Base-by-base conservation (phyloP, 2,329 filamentous ascomycete genomes). In the Corinectria fuckeliana region DNA sequence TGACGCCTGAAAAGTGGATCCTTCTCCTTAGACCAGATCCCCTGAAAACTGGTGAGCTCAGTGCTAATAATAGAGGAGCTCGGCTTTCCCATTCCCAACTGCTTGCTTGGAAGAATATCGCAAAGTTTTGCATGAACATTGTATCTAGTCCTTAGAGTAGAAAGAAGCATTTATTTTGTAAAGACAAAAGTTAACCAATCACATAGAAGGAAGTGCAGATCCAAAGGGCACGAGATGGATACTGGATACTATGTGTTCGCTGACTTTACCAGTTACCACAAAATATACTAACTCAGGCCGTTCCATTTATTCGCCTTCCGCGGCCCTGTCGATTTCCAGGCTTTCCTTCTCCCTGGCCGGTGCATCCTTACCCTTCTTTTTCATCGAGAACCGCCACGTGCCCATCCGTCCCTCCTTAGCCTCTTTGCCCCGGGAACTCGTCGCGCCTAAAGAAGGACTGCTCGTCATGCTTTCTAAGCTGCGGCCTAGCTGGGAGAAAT, bases 381-480 rank as follows among this genome's bases (percentile, higher is more conserved):
- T 86, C 70, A 85, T 85, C 41, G 83, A 81, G 71, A 85, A 85
- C 65, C 83, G 80, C 80, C 83, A 85, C 39, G 77, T 77, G 10
- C 77, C 79, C 58, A 83, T 81, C 68, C 84, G 80, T 51, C 81
- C 75, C 50, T 82, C 81, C 64, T 79, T 81, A 4, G 60, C 48
- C 23, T 71, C 69, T 42, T 72, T 74, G 41, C 80, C 77, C 61
- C 75, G 80, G 23, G 79, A 81, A 65, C 77, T 80, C 25, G 78
- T 76, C 21, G 83, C 79, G 2, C 84, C 84, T n/a, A 87, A 72
- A 8, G 80, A 82, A 2, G 85, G 82, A 68, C 82, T 87, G 70
- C 81, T 85, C 3, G 81, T 78, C 57, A 83, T 77, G 64, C 85
- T 87, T 23, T 88, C 85, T 38, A 80, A 80, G 71, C 83, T 85